phyloP scores from a whole-genome alignment of 805 yeast species.

The Starmerella vaccinii region DNA sequence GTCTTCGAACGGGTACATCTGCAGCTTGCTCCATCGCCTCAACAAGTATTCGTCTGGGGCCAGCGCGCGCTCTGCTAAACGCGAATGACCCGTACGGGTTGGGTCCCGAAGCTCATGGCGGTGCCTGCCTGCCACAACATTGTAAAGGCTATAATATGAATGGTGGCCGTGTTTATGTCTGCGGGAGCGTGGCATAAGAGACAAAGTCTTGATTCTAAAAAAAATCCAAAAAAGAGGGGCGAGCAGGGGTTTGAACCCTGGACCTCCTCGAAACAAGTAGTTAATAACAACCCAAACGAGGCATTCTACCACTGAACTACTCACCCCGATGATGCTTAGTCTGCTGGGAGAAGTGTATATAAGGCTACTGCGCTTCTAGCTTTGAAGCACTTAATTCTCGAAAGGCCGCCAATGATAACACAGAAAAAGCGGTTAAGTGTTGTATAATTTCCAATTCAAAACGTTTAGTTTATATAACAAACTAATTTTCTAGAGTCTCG shows the following conservation, averaged over 20 bases:
- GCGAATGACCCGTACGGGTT: background rate
- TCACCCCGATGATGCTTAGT: slow-evolving; percentile 12
- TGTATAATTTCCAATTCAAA: too few species aligned
- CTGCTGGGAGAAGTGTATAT: background rate
- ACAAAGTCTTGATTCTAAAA: background rate
- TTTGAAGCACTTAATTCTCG: too few species aligned
- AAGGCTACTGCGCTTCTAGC: background rate
- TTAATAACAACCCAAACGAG: slow-evolving; percentile 14
- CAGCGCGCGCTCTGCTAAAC: background rate
- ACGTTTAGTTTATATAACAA: too few species aligned
- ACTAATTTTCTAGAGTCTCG: too few species aligned
- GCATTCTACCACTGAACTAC: slow-evolving; percentile 21
- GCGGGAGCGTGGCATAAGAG: background rate
- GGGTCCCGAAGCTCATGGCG: background rate
- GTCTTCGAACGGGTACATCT: slow-evolving; percentile 17
- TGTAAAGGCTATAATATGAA: slow-evolving; percentile 7
- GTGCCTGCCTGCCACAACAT: slow-evolving; percentile 11
- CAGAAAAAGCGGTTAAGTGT: too few species aligned
- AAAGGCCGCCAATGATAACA: too few species aligned
- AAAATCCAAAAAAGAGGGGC: slow-evolving; percentile 11
- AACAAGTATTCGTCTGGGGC: slow-evolving; percentile 21
- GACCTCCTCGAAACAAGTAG: slow-evolving; percentile 15
- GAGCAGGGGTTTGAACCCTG: slow-evolving; percentile 22
- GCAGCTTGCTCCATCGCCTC: slow-evolving; percentile 4
- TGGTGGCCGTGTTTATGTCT: background rate